Evolutionary conservation across 495 filamentous ascomycete species (phyloP), one percentile per base, ranked within the genome.

Genomic region (Recurvomyces mirabilis): DNA sequence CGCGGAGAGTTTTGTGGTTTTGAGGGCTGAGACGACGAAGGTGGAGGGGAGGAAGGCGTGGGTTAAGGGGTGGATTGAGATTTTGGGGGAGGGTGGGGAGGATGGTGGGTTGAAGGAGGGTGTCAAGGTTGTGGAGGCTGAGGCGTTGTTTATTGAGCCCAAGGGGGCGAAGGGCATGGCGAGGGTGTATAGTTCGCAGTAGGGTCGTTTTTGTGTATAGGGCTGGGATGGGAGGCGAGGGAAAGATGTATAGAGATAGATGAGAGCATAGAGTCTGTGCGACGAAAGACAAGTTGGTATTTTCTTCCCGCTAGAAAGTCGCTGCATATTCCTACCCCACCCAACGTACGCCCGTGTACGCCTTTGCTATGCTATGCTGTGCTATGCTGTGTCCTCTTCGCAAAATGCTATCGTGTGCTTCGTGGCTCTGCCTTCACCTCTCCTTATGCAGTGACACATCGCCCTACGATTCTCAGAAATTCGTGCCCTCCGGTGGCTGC

Each of bases 21-120:
- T 98, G 34, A 73, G 73, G 41, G 93, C 86, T 15, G 75, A 77
- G 55, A 94, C 87, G 14, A 75, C 76, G 17, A 93, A 83, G 68
- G 84, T 87, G 7, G 89, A 96, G 59, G 93, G 91, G 5, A 72
- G 91, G 48, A 98, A 98, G 63, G 91, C 88, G 17, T 98, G 89
- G 89, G 88, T 95, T 5, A 80, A 87, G 64, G 93, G 85, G 17
- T 75, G 77, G 51, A 82, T 98, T 53, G 89, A 94, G 72, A 82
- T 85, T 18, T 68, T 95, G 11, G 51, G 42, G 11, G 52, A 57
- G 26, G 46, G 38, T 6, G 51, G 44, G 12, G 50, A 38, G 12
- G n/a, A 29, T 29, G 26, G 26, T 7, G 7, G n/a, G 7, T 7
- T 7, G 26, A 29, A 7, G 37, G 39, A 53, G 25, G 55, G 55